Conservation (phyloP, 441 rosid species). For the Lepidium campestre region DNA sequence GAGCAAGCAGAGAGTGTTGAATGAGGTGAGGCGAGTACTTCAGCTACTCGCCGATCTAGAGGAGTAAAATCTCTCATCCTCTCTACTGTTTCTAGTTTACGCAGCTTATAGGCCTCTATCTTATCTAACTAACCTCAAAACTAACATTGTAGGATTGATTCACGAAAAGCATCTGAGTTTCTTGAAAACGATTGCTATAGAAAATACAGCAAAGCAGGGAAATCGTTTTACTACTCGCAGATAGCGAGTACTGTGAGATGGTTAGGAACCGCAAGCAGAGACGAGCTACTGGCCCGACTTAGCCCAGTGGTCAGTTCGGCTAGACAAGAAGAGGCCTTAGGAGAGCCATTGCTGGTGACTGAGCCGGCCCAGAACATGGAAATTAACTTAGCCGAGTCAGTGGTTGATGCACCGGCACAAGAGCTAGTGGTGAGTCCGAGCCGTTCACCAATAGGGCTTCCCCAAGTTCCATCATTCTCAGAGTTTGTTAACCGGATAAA, state of each 20-base stretch:
- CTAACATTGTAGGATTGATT: slow-evolving; percentile 44
- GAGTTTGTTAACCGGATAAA: slow-evolving; percentile 61
- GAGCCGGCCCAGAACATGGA: neutral
- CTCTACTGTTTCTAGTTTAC: neutral
- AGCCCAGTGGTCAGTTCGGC: slow-evolving; percentile 7
- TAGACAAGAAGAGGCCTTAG: slow-evolving; percentile 6
- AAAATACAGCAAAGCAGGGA: slow-evolving; percentile 83
- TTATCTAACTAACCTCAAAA: neutral
- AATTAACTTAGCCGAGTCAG: slow-evolving; percentile 15
- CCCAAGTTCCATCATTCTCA: slow-evolving; percentile 70
- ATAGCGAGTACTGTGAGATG: slow-evolving; percentile 81
- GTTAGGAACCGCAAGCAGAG: slow-evolving; percentile 50
- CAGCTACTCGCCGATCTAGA: slow-evolving; percentile 43
- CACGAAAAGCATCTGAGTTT: slow-evolving; percentile 42
- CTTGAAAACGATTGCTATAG: slow-evolving; percentile 78
- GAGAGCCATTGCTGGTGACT: neutral
- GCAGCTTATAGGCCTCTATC: neutral
- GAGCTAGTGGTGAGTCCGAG: slow-evolving; percentile 7
- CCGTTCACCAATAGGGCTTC: slow-evolving; percentile 33
- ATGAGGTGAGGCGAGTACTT: slow-evolving; percentile 54
- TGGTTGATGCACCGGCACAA: slow-evolving; percentile 12
- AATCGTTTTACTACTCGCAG: slow-evolving; percentile 84
- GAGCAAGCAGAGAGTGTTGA: slow-evolving; percentile 61
- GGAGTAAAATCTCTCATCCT: slow-evolving; percentile 22
- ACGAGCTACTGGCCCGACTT: slow-evolving; percentile 43